Percentiles rank a stretch among this genome's conserved stretches.
phyloP scores from a whole-genome alignment of 768 basidiomycete species.

The Cystobasidium tubakii region DNA sequence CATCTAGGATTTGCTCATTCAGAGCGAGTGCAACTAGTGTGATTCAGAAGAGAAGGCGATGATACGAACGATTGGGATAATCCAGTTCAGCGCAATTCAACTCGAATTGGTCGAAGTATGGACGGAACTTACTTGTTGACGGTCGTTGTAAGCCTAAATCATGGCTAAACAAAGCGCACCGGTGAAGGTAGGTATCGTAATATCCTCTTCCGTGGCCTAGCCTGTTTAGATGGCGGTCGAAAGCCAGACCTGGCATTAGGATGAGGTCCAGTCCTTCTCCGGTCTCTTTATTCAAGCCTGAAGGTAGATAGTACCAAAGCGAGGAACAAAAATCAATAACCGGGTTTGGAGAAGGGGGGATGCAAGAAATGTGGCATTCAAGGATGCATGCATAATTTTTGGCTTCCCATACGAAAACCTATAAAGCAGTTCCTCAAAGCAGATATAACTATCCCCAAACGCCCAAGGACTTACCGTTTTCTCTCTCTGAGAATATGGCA shows the following conservation, averaged over 20 bases:
- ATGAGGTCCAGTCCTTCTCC: slow-evolving; percentile 34
- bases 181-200: slow-evolving; percentile 33
- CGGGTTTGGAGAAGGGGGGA: too few species aligned
- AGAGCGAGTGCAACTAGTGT: slow-evolving; percentile 36
- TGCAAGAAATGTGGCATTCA: too few species aligned
- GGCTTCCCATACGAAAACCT: too few species aligned
- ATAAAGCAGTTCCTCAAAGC: too few species aligned
- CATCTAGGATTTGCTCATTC: slow-evolving; percentile 32
- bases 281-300: slow-evolving; percentile 25
- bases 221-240: slow-evolving; percentile 12
- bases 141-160: not conserved
- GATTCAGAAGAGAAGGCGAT: not conserved
- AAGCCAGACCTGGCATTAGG: slow-evolving; percentile 37
- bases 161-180: slow-evolving; percentile 13
- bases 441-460: not conserved
- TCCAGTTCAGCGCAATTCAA: too few species aligned
- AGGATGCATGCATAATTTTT: too few species aligned
- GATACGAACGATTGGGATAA: too few species aligned
- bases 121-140: slow-evolving; percentile 16
- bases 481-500: not conserved
- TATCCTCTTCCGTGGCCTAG: slow-evolving; percentile 34
- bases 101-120: too few species aligned
- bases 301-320: not conserved
- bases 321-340: too few species aligned
- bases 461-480: not conserved